Percentiles rank a stretch among this genome's conserved stretches.
phyloP scores from a whole-genome alignment of 164 flowering plant species.

The Umbellularia californica region DNA sequence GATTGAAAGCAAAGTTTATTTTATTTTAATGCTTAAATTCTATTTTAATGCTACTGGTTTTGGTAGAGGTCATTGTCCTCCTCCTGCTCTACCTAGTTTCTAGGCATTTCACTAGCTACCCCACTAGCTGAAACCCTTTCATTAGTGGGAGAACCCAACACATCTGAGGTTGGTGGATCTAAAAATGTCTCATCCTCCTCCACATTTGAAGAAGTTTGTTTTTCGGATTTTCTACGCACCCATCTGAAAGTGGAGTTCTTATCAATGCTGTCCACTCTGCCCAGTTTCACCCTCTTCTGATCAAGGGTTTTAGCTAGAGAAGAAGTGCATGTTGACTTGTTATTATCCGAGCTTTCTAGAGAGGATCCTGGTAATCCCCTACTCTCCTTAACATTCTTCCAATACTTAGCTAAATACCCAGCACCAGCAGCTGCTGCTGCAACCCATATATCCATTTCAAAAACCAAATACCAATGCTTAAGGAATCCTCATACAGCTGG shows the following conservation, averaged over 20 bases:
- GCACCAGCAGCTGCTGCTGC: constrained; percentile 72
- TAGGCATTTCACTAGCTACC: constrained; percentile 16
- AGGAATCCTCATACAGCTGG: background rate
- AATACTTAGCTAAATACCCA: constrained; percentile 52
- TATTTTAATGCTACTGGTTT: too few species aligned
- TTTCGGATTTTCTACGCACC: constrained; percentile 12
- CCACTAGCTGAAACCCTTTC: constrained; percentile 23
- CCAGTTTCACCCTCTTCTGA: constrained; percentile 1
- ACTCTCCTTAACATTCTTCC: constrained; percentile 35
- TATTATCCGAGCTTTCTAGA: constrained; percentile 18
- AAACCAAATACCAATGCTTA: background rate
- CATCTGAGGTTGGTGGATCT: constrained; percentile 8
- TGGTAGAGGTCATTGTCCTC: constrained; percentile 21
- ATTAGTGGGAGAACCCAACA: constrained; percentile 9
- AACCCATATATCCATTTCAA: constrained; percentile 67
- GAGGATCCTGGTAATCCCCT: constrained; percentile 20
- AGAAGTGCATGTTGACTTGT: constrained; percentile 17
- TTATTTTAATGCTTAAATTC: too few species aligned
- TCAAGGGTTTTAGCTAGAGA: background rate
- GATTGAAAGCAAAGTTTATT: too few species aligned
- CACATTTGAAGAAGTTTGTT: constrained; percentile 15
- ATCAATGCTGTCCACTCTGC: constrained; percentile 6
- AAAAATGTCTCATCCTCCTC: background rate
- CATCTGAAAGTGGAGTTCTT: constrained; percentile 21
- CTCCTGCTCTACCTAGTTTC: constrained; percentile 7